Base-by-base conservation (phyloP, 129 eudicot genomes). In the Heracleum sosnowskyi region DNA sequence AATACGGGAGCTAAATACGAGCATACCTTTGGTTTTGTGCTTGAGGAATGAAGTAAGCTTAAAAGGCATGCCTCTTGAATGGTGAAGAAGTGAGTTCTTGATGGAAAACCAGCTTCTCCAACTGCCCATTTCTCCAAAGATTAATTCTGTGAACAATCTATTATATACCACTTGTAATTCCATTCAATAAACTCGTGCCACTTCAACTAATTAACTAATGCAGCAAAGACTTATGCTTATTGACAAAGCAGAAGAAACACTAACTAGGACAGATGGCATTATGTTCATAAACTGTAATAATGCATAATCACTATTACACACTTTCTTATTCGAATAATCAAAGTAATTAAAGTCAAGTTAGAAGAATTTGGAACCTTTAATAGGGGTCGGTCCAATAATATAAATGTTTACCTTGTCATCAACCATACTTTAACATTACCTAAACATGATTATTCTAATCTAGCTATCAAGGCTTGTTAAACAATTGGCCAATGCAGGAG, bases 21-120 rank as follows among this genome's bases (percentile, higher is more conserved):
- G 6, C 18, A 70, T 86, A 87, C 94, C 92, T 82, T 85, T 86
- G 74, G 85, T 85, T 80, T 85, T 86, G 83, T 76, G 89, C 57
- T 84, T 81, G 73, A 89, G 82, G 76, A 80, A 53, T 69, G 91
- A 86, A 79, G 87, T 83, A 69, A 83, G 64, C 87, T 81, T 85
- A 39, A 86, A 55, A 81, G 88, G 82, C 24, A 86, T 49, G 78
- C 76, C 77, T 83, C 82, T 91, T 34, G 88, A 81, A 69, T 87
- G 86, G 77, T 85, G 75, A 41, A 88, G 79, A 83, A 84, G 64
- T 6, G 88, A 83, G 79, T 77, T 76, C 82, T 76, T 86, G 83
- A 88, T 83, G 87, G 84, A 82, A 37, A 84, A 41, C 88, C 89
- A 86, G 10, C 72, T 42, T 69, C 83, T 91, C 82, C 86, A 85